Percentiles rank a stretch among this genome's conserved stretches.
Conservation (phyloP, 306 rosid species). For the Geum urbanum region DNA sequence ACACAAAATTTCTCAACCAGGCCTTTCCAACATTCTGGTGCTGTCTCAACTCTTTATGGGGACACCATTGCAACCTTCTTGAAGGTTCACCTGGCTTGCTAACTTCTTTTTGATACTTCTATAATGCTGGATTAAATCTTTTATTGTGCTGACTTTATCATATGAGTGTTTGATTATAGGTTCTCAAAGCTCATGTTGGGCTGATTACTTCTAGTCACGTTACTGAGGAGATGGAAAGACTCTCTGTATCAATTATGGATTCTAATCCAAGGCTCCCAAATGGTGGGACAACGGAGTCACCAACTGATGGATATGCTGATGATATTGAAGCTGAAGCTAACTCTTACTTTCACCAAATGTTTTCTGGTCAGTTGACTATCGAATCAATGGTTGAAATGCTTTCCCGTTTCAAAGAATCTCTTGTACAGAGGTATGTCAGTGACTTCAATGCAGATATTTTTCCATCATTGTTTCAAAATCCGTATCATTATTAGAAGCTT, state of each 20-base stretch:
- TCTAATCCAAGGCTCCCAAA: constrained; percentile 70
- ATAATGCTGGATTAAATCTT: constrained; percentile 5
- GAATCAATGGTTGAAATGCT: constrained; percentile 85
- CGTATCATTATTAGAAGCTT: neutral
- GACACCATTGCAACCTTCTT: constrained; percentile 58
- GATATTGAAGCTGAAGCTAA: constrained; percentile 93
- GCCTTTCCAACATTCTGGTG: constrained; percentile 65
- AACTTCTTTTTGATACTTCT: constrained; percentile 1
- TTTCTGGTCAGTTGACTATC: constrained; percentile 70
- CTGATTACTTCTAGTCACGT: constrained; percentile 48
- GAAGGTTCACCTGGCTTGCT: constrained; percentile 48
- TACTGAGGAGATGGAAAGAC: constrained; percentile 82
- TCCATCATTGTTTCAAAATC: neutral
- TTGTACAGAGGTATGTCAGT: constrained; percentile 57
- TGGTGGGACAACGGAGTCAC: constrained; percentile 59
- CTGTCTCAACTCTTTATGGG: constrained; percentile 47
- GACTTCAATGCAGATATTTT: neutral
- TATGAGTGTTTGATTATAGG: constrained; percentile 40
- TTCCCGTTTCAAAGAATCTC: constrained; percentile 75
- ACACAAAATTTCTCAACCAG: constrained; percentile 68
- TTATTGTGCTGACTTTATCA: constrained; percentile 13
- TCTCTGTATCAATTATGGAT: constrained; percentile 53
- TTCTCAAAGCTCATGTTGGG: constrained; percentile 67
- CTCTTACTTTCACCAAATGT: constrained; percentile 83
- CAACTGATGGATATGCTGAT: constrained; percentile 69